Evolutionary conservation across 2,329 filamentous ascomycete genomes (phyloP).

Genomic region (Penicillium sp.): DNA sequence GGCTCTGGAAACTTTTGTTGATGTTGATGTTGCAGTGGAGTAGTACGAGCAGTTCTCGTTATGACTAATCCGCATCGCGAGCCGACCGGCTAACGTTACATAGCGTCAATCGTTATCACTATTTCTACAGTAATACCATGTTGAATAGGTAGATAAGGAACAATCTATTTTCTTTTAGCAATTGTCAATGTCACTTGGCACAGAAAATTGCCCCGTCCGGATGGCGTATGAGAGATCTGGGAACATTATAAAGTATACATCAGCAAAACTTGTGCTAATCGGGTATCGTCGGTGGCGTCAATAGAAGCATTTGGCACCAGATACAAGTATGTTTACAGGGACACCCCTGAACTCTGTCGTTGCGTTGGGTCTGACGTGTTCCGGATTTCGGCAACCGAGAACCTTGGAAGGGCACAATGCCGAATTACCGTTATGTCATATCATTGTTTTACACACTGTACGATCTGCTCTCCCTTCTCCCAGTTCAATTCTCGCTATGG

Average conservation of each 20-base stretch:
- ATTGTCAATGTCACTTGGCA: neutral
- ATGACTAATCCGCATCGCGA: neutral
- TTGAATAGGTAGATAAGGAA: neutral
- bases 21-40: neutral
- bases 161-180: neutral
- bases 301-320: neutral
- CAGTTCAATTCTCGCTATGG: too few relatives aligned
- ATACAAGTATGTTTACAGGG: neutral
- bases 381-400: neutral
- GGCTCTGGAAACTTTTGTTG: neutral
- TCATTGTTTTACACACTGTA: neutral
- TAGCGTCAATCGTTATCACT: neutral
- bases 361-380: neutral
- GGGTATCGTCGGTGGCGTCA: neutral
- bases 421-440: neutral
- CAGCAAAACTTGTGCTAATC: too few relatives aligned
- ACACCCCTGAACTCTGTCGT: neutral
- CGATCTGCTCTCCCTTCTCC: neutral
- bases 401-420: neutral
- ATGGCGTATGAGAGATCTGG: neutral
- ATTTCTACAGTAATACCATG: too few relatives aligned
- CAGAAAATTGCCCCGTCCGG: too few relatives aligned
- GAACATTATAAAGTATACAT: neutral
- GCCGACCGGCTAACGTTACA: neutral
- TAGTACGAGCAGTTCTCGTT: neutral